These are phyloP conservation scores for Cryoendolithus antarcticus DNA, from an alignment of 2,329 filamentous ascomycete species.

Conservation along the genomic window DNA sequence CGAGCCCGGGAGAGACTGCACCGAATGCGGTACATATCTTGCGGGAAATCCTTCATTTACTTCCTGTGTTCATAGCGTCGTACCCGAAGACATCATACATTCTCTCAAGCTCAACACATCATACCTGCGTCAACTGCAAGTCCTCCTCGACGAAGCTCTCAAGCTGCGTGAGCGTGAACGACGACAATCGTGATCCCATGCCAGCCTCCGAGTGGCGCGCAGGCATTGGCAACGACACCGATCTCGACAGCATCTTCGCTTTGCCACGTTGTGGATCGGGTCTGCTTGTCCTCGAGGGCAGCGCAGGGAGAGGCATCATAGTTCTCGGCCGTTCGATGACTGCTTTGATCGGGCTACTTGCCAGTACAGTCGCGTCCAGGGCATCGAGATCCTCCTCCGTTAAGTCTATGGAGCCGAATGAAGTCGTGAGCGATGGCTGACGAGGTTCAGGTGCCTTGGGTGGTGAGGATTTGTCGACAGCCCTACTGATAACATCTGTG, in stretches of 20 bases:
- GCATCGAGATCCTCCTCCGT: constrained; percentile 29
- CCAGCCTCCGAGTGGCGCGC: too few relatives aligned
- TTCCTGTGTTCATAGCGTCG: too few relatives aligned
- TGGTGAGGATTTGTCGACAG: neutral
- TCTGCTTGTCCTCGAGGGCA: constrained; percentile 2
- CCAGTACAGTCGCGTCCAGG: constrained; percentile 11
- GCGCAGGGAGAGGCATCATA: constrained; percentile 10
- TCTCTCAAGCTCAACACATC: too few relatives aligned
- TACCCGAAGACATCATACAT: neutral
- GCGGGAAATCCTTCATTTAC: too few relatives aligned
- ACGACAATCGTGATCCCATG: constrained; percentile 1
- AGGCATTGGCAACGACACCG: too few relatives aligned
- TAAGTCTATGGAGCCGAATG: constrained; percentile 28
- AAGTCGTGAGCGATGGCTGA: constrained; percentile 21
- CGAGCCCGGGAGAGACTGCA: too few relatives aligned
- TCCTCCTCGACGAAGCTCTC: constrained; percentile 24
- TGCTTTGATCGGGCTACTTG: neutral
- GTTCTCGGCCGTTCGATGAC: neutral
- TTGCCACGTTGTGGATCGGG: neutral
- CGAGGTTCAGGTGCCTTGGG: neutral
- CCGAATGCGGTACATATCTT: too few relatives aligned
- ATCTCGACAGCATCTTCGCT: constrained; percentile 2
- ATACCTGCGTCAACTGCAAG: constrained; percentile 20
- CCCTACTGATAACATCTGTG: neutral
- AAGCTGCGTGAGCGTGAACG: constrained; percentile 21